Evolutionary conservation across 1,139 yeast genomes (phyloP), one percentile per base, ranked within the genome.

Genomic region (Suzukiozyma palmioleophila): DNA sequence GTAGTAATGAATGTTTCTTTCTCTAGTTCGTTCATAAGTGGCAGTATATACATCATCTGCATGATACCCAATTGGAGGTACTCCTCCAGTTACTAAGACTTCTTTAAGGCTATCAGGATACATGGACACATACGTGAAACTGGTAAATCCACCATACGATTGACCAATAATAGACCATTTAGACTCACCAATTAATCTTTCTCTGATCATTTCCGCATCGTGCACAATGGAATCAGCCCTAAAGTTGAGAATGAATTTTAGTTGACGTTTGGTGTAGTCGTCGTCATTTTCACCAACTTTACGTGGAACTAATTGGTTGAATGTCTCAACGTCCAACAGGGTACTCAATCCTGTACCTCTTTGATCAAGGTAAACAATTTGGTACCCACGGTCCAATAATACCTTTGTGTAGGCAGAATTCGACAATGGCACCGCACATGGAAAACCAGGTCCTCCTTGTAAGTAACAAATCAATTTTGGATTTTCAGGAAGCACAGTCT

Each of bases 401-500:
- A 60, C 59, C 26, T 70, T 66, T 8, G 69, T 60, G 35, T 59
- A 58, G 1, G 70, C 66, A 1, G 64, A 44, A 29, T 60, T 56
- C 8, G 66, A 43, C 6, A 61, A 49, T 2, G 79, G 75, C 3
- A 64, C 60, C 1, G 63, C 54, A 40, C 76, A 61, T 1, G 74
- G 69, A 41, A 69, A 75, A 1, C 84, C 83, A 0, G 84, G 84
- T 0, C 83, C 83, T 4, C 83, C 83, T 54, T 77, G 82, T 32
- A 78, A 56, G 45, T 62, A 78, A 8, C 72, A 57, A 9, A 73
- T 53, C 1, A 72, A 42, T 36, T 69, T 69, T 1, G 64, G 55
- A 3, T 51, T 46, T 2, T 48, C 40, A 2, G 70, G 68, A 38
- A 66, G 53, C 0, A 45, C 16, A 4, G 53, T 41, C 4, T 39